Evolutionary conservation across 805 yeast genomes (phyloP).

Genomic region (Candida gorgasii): DNA sequence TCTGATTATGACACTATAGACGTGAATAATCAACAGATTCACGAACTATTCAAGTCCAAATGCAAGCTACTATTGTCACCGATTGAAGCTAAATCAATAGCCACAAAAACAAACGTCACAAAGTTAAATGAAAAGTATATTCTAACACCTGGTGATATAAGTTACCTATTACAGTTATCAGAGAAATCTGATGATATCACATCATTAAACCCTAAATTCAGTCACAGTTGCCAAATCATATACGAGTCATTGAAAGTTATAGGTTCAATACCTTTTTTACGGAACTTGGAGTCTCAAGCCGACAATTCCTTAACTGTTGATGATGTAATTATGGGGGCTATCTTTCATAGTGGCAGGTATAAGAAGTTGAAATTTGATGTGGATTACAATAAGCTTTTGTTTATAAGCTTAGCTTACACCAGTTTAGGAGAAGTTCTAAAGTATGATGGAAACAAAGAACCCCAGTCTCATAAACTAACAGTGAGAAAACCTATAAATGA

Average conservation of each 20-base stretch:
- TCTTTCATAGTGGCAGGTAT: conserved; percentile 47
- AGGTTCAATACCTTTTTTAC: conserved; percentile 52
- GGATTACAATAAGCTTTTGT: conserved; percentile 47
- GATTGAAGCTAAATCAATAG: conserved; percentile 21
- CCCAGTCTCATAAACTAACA: neutral
- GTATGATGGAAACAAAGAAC: conserved; percentile 5
- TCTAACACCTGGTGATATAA: conserved; percentile 22
- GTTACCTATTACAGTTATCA: conserved; percentile 22
- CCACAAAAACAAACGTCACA: conserved; percentile 17
- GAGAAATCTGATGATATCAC: conserved; percentile 12
- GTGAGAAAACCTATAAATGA: conserved; percentile 1
- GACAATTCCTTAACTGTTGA: conserved; percentile 40
- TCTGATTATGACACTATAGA: neutral
- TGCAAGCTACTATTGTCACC: conserved; percentile 19
- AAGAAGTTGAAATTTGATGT: conserved; percentile 31
- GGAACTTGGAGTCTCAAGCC: conserved; percentile 31
- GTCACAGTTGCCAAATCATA: conserved; percentile 25
- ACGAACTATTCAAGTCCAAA: conserved; percentile 20
- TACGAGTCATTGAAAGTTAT: conserved; percentile 44
- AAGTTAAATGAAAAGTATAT: conserved; percentile 16
- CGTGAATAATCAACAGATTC: conserved; percentile 18
- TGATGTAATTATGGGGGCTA: conserved; percentile 24
- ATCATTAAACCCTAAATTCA: conserved; percentile 6
- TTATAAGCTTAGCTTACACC: conserved; percentile 38
- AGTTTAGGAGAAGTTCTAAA: conserved; percentile 1